Conservation (phyloP, 768 basidiomycete genomes). For the Rossbeevera mucosa region DNA sequence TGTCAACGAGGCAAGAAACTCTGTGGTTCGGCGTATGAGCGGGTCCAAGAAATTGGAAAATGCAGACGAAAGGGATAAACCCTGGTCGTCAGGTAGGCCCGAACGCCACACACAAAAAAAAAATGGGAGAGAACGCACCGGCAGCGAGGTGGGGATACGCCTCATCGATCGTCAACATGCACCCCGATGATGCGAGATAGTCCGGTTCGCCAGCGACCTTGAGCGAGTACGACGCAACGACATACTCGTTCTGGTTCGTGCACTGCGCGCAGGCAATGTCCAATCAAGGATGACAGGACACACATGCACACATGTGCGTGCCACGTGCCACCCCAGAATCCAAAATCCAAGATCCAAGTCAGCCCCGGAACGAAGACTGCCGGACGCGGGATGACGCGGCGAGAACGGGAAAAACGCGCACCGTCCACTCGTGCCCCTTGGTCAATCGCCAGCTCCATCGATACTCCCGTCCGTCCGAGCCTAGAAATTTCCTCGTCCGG, state of each 20-base stretch:
- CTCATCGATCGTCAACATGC: constrained; percentile 61
- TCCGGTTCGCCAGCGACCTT: constrained; percentile 52
- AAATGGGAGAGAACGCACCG: constrained; percentile 41
- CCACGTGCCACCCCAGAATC: neutral
- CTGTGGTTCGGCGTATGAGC: constrained; percentile 31
- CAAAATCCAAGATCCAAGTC: neutral
- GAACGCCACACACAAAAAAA: neutral
- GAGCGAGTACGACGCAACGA: constrained; percentile 59
- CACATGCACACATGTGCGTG: neutral
- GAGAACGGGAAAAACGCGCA: constrained; percentile 32
- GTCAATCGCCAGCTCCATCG: constrained; percentile 50
- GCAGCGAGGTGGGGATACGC: constrained; percentile 49
- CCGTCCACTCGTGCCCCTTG: constrained; percentile 61
- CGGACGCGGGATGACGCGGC: neutral
- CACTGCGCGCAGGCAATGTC: constrained; percentile 40
- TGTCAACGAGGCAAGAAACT: constrained; percentile 55
- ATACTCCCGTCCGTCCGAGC: constrained; percentile 58
- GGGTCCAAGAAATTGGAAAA: neutral
- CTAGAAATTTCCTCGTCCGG: constrained; percentile 48
- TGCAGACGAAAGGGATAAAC: neutral
- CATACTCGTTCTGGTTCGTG: constrained; percentile 44
- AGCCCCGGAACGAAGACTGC: neutral
- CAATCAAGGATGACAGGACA: neutral
- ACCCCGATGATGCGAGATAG: constrained; percentile 53
- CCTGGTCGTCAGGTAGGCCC: constrained; percentile 4